phyloP scores from a whole-genome alignment of 495 filamentous ascomycete genomes.

The Xylaria curta region DNA sequence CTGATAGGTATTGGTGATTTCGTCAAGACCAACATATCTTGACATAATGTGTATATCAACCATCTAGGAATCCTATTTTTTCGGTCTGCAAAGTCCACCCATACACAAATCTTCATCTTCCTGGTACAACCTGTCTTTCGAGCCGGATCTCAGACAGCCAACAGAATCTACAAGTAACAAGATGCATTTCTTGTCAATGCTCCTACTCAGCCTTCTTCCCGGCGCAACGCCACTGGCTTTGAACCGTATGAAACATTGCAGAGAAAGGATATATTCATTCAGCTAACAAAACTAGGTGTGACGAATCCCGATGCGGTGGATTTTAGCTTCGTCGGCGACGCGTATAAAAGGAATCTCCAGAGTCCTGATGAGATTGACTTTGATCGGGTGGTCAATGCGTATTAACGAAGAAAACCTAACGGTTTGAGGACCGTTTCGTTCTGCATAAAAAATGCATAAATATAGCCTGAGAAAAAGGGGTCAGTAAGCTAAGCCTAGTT shows the following conservation, averaged over 20 bases:
- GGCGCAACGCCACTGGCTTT: background rate
- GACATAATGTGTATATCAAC: too few species aligned
- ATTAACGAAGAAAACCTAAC: background rate
- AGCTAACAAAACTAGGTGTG: background rate
- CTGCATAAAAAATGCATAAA: too few species aligned
- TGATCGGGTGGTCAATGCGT: background rate
- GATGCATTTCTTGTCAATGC: background rate
- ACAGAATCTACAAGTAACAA: background rate
- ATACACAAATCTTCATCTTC: too few species aligned
- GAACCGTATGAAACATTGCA: background rate
- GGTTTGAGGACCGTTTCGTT: too few species aligned
- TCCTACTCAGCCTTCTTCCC: background rate
- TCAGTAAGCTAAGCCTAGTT: background rate
- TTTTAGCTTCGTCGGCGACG: background rate
- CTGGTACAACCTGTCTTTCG: background rate
- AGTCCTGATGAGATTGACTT: background rate
- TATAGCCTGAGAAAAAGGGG: too few species aligned
- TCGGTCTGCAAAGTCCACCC: too few species aligned
- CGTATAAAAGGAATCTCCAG: background rate
- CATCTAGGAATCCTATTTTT: too few species aligned
- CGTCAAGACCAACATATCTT: too few species aligned
- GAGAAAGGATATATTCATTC: background rate
- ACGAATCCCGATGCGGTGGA: background rate
- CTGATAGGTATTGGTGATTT: too few species aligned
- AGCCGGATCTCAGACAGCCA: background rate